These are phyloP conservation scores for Cordyceps cateniannulata DNA, from an alignment of 2,329 filamentous ascomycete genomes.

Conservation along the genomic window DNA sequence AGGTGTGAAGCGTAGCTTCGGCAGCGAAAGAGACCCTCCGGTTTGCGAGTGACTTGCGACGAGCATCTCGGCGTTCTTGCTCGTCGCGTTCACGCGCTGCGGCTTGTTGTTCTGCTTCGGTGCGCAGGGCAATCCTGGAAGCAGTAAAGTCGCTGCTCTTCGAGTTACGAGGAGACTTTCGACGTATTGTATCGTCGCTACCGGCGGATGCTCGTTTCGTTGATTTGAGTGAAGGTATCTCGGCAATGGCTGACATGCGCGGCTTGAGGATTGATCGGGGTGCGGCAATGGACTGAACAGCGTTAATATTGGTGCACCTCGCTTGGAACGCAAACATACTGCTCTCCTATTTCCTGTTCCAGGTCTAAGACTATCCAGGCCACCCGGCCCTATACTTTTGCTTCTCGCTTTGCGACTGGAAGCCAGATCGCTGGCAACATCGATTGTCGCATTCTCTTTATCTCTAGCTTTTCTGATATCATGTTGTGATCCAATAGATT, in stretches of 20 bases:
- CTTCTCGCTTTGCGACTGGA: conserved; percentile 66
- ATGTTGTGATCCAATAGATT: conserved; percentile 61
- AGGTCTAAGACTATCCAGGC: conserved; percentile 73
- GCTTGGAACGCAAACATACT: conserved; percentile 42
- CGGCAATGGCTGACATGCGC: conserved; percentile 59
- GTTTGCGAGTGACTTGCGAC: conserved; percentile 87
- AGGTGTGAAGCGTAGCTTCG: conserved; percentile 94
- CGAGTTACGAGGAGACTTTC: conserved; percentile 13
- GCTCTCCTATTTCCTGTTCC: conserved; percentile 71
- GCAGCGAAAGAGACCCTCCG: conserved; percentile 94
- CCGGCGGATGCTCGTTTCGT: conserved; percentile 7
- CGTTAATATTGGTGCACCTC: not conserved
- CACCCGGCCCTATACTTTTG: conserved; percentile 92
- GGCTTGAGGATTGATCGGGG: conserved; percentile 75
- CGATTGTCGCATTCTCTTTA: conserved; percentile 73
- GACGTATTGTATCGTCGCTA: conserved; percentile 8
- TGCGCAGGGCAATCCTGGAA: conserved; percentile 58
- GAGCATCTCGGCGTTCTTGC: conserved; percentile 72
- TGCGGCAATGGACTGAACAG: conserved; percentile 47
- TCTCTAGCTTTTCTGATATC: conserved; percentile 49
- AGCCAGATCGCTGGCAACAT: conserved; percentile 49
- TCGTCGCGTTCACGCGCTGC: conserved; percentile 65
- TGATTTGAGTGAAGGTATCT: conserved; percentile 59
- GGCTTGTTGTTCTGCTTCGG: conserved; percentile 65
- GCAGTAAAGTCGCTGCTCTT: conserved; percentile 23